Evolutionary conservation across 495 filamentous ascomycete species (phyloP), one percentile per base, ranked within the genome.

Genomic region (Podospora sp.): DNA sequence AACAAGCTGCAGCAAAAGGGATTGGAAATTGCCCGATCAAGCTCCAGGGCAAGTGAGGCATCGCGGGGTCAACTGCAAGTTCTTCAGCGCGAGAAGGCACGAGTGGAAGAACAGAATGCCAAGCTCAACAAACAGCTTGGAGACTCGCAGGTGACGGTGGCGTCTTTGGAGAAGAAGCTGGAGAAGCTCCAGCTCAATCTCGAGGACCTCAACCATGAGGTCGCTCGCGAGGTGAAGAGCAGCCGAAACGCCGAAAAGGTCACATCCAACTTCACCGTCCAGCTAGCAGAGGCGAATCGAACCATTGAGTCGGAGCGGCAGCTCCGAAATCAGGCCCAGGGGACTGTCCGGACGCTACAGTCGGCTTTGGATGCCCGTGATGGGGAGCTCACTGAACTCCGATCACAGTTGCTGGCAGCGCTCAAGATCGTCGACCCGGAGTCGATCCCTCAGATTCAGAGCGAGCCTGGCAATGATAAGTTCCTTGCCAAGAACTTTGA

Each of bases 1-100:
- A 99, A 97, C 75, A 98, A 98, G 77, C 84, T 99, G 12, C 95
- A 99, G 70, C 94, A 97, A 72, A 99, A 99, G 84, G 96, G 96
- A 53, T 87, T 99, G 8, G 95, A 99, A 74, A 95, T 99, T 74
- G 94, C 93, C 29, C 85, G 96, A 50, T 94, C 95, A 5, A 92
- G 87, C 67, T 96, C 94, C 2, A 89, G 88, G 65, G 95, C 92
- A 27, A 92, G 86, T 63, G 95, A 99, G 65, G 91, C 86, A 64
- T 92, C 94, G 53, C 88, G 93, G 21, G 84, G 88, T n/a, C 89
- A 93, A 57, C 80, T 97, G 65, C 75, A 86, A 21, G 88, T 84
- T 26, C 80, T 98, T 6, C 92, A 95, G 69, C 85, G 91, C 11
- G 95, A 97, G 69, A 97, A 97, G 78, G 73, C 86, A 0, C 94